Conservation (phyloP, 2,329 filamentous ascomycete species). For the Neonectria hederae region DNA sequence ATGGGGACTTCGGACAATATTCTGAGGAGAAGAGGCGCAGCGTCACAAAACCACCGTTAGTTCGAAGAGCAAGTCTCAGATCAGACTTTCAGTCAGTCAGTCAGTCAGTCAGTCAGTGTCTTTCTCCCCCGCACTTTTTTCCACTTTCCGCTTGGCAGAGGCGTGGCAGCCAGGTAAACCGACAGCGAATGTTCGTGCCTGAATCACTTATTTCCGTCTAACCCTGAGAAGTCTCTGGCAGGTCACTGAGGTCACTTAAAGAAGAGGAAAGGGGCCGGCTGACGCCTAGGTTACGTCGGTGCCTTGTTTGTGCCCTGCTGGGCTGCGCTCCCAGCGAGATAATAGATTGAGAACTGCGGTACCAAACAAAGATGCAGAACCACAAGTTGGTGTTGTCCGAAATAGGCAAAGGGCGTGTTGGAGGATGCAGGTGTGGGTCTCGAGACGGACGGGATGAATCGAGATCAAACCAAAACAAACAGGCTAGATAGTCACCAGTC, state of each 20-base stretch:
- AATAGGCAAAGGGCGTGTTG: slow-evolving; percentile 36
- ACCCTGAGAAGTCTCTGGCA: background rate
- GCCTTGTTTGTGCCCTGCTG: background rate
- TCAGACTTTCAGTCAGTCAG: slow-evolving; percentile 1
- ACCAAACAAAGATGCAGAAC: slow-evolving; percentile 29
- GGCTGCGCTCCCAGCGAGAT: background rate
- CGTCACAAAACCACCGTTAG: slow-evolving; percentile 17
- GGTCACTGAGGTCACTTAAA: background rate
- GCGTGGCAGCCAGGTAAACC: background rate
- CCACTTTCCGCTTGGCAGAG: background rate
- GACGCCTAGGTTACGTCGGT: background rate
- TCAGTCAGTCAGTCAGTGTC: slow-evolving; percentile 9
- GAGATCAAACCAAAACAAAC: slow-evolving; percentile 29
- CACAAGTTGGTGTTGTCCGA: slow-evolving; percentile 29
- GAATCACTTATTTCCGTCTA: background rate
- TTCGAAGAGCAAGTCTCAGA: slow-evolving; percentile 1
- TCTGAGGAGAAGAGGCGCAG: slow-evolving; percentile 18
- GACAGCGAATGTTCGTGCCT: background rate
- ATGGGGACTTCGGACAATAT: slow-evolving; percentile 16
- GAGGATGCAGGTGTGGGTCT: slow-evolving; percentile 24
- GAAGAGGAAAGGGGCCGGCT: background rate
- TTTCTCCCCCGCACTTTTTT: slow-evolving; percentile 21
- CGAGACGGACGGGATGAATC: slow-evolving; percentile 13
- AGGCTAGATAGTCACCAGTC: slow-evolving; percentile 18
- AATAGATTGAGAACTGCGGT: background rate